These are phyloP conservation scores for Colletotrichum sp. DNA, from an alignment of 2,329 filamentous ascomycete genomes.

Conservation along the genomic window DNA sequence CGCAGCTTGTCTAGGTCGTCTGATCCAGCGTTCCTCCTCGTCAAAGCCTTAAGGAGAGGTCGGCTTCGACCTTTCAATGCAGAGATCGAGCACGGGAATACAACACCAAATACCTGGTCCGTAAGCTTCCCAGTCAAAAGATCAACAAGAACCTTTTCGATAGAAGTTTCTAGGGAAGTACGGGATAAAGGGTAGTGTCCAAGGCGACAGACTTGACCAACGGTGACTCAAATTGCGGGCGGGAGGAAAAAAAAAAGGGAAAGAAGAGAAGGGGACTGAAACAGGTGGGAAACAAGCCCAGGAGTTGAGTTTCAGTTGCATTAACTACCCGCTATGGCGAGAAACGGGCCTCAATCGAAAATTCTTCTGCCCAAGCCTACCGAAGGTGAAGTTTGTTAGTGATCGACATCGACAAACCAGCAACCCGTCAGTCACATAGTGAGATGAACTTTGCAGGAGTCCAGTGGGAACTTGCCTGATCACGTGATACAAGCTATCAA, in stretches of 20 bases:
- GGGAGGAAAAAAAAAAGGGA: not conserved
- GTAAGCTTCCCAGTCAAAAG: not conserved
- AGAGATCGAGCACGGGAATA: not conserved
- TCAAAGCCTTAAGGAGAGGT: not conserved
- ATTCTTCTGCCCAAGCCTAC: not conserved
- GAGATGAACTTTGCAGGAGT: not conserved
- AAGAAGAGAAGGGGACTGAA: not conserved
- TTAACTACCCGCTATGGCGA: not conserved
- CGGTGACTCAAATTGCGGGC: not conserved
- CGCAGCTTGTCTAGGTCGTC: not conserved
- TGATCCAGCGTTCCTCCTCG: not conserved
- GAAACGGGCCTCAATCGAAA: not conserved
- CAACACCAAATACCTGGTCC: not conserved
- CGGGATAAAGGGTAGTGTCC: not conserved
- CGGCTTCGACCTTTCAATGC: not conserved
- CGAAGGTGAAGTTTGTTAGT: not conserved
- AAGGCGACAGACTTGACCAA: not conserved
- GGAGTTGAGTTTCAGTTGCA: not conserved
- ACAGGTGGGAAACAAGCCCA: not conserved
- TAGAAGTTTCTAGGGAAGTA: not conserved
- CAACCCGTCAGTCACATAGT: not conserved
- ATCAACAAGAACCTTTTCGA: not conserved
- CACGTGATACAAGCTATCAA: not conserved
- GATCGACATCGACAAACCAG: not conserved
- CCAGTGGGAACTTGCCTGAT: not conserved